phyloP scores from a whole-genome alignment of 352 stramenopile species.

The Phytophthora parvispora region DNA sequence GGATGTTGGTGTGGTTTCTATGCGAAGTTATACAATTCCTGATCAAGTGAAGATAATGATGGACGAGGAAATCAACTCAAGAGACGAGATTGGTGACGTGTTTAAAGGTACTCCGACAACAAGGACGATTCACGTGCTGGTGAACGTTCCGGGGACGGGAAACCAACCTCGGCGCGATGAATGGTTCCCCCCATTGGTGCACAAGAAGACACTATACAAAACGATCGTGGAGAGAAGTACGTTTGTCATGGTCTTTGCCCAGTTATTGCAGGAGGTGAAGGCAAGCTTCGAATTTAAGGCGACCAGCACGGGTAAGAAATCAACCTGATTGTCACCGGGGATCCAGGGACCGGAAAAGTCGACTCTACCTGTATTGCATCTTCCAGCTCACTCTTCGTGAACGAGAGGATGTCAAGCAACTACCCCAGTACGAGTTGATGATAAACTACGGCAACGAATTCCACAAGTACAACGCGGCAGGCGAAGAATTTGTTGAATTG shows the following conservation, averaged over 20 bases:
- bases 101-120: too few relatives aligned
- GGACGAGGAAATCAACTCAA: too few relatives aligned
- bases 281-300: not conserved
- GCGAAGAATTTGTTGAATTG: conserved; percentile 2
- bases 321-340: conserved; percentile 25
- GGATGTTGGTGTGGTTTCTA: too few relatives aligned
- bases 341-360: conserved; percentile 35
- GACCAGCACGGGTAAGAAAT: not conserved
- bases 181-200: not conserved
- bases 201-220: not conserved
- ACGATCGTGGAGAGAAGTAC: not conserved
- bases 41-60: too few relatives aligned
- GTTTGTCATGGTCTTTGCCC: not conserved
- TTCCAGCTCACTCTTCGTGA: conserved; percentile 9
- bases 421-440: conserved; percentile 19
- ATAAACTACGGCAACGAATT: conserved; percentile 6
- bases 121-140: not conserved
- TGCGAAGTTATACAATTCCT: too few relatives aligned
- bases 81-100: too few relatives aligned
- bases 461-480: conserved; percentile 1
- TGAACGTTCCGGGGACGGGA: not conserved
- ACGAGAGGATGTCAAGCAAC: conserved; percentile 1
- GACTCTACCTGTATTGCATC: conserved; percentile 37
- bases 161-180: not conserved
- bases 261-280: not conserved